Percentiles rank a stretch among this genome's conserved stretches.
Conservation (phyloP, 495 filamentous ascomycete genomes). For the Daldinia bambusicola region DNA sequence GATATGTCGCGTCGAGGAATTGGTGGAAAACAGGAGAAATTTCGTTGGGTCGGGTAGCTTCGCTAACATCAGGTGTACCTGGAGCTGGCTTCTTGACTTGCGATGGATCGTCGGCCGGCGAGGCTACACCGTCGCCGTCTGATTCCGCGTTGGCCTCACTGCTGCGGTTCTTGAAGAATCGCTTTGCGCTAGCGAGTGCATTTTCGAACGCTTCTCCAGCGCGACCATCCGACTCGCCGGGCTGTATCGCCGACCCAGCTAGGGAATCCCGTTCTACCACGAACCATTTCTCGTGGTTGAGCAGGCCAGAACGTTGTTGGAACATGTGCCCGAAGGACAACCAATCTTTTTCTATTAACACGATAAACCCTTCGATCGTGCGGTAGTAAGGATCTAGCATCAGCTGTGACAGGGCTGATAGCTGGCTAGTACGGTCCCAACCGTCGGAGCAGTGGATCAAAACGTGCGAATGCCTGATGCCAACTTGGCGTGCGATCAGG, state of each 20-base stretch:
- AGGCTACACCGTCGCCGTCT: conserved; percentile 43
- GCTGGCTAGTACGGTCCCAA: conserved; percentile 96
- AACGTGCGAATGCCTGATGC: conserved; percentile 91
- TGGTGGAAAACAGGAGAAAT: conserved; percentile 98
- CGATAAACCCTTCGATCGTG: conserved; percentile 94
- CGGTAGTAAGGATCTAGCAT: conserved; percentile 96
- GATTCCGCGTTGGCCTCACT: conserved; percentile 66
- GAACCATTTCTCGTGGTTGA: conserved; percentile 96
- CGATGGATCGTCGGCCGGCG: conserved; percentile 43
- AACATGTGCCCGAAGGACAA: conserved; percentile 98
- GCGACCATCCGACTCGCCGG: conserved; percentile 66
- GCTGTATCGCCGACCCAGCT: conserved; percentile 62
- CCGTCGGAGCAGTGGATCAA: conserved; percentile 98
- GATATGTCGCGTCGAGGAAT: conserved; percentile 95
- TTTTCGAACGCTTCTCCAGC: conserved; percentile 84
- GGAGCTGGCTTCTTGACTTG: conserved; percentile 41
- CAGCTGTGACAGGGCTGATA: conserved; percentile 92
- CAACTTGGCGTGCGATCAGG: conserved; percentile 88
- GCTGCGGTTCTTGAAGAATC: conserved; percentile 85
- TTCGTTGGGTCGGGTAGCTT: conserved; percentile 74
- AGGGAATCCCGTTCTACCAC: conserved; percentile 77
- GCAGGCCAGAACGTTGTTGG: conserved; percentile 82
- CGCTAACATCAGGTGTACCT: conserved; percentile 38
- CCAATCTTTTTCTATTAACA: conserved; percentile 98
- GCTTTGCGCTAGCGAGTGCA: conserved; percentile 85